Evolutionary conservation across 2,329 filamentous ascomycete genomes (phyloP).

Genomic region (Beauveria brongniartii): DNA sequence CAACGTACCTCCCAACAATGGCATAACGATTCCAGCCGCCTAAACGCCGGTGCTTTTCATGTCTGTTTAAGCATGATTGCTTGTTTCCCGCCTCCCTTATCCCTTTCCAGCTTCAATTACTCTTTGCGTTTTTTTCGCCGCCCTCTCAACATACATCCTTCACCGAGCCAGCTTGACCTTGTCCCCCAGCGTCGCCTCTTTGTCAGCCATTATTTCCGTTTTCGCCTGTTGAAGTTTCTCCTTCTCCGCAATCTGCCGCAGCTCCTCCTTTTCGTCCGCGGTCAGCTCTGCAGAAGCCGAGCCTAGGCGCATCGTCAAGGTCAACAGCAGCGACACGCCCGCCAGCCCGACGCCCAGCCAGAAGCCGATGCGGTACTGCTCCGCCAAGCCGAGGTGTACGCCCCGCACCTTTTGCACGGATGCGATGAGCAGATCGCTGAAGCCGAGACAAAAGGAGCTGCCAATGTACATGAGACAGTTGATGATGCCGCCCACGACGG

Average conservation of each 20-base stretch:
- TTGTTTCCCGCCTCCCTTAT: no score
- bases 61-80: no score
- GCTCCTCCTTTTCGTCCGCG: constrained; percentile 8
- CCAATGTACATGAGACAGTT: constrained; percentile 52
- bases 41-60: no score
- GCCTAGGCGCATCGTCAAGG: constrained; percentile 9
- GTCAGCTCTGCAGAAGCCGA: constrained; percentile 11
- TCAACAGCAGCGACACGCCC: constrained; percentile 36
- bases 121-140: neutral
- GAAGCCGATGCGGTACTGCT: constrained; percentile 46
- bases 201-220: neutral
- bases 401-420: constrained; percentile 24
- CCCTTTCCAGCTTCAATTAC: no score
- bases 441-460: constrained; percentile 50
- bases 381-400: constrained; percentile 25
- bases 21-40: no score
- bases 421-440: constrained; percentile 46
- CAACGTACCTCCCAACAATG: no score
- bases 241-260: neutral
- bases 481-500: constrained; percentile 51
- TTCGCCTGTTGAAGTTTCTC: neutral
- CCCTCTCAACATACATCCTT: neutral
- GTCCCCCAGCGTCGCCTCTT: neutral
- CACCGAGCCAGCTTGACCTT: neutral
- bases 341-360: constrained; percentile 48